A percentile compares a stretch with the other conserved stretches of the same genome.
Evolutionary conservation across 2,329 filamentous ascomycete genomes (phyloP).

Genomic region (Exophiala viscosa): DNA sequence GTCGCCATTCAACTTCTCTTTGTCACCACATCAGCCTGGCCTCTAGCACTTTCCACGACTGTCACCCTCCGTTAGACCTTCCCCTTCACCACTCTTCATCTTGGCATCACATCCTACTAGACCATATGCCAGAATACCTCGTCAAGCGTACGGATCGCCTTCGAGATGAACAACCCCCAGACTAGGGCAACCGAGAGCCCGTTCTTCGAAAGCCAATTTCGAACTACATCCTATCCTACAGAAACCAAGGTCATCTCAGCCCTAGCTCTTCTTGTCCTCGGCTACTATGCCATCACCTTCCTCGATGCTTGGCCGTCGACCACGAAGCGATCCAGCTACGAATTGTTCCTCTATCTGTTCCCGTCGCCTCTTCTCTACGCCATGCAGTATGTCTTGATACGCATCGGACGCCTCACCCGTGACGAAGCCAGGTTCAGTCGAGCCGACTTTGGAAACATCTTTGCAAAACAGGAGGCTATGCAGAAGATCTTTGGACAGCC

Average conservation of each 20-base stretch:
- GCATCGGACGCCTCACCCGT: conserved; percentile 41
- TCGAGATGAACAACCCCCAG: conserved; percentile 27
- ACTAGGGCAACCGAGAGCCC: conserved; percentile 22
- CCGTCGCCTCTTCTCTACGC: conserved; percentile 40
- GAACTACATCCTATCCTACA: conserved; percentile 13
- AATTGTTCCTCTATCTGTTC: conserved; percentile 37
- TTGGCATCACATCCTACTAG: not conserved
- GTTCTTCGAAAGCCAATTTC: conserved; percentile 6
- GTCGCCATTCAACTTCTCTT: not conserved
- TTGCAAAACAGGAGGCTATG: conserved; percentile 63
- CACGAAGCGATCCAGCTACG: conserved; percentile 34
- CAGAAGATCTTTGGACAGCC: conserved; percentile 59
- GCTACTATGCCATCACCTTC: conserved; percentile 40
- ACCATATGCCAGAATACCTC: conserved; percentile 11
- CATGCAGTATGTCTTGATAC: conserved; percentile 49
- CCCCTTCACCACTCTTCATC: too few relatives aligned
- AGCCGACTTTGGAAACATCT: conserved; percentile 35
- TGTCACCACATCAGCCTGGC: conserved; percentile 11
- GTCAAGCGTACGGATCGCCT: not conserved
- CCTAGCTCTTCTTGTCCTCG: conserved; percentile 23
- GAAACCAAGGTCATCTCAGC: conserved; percentile 21
- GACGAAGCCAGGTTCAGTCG: conserved; percentile 26
- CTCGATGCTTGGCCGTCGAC: conserved; percentile 32
- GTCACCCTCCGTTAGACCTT: not conserved
- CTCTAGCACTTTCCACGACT: not conserved